Conservation (phyloP, 2,329 filamentous ascomycete genomes). For the Microcyclosporella mali region DNA sequence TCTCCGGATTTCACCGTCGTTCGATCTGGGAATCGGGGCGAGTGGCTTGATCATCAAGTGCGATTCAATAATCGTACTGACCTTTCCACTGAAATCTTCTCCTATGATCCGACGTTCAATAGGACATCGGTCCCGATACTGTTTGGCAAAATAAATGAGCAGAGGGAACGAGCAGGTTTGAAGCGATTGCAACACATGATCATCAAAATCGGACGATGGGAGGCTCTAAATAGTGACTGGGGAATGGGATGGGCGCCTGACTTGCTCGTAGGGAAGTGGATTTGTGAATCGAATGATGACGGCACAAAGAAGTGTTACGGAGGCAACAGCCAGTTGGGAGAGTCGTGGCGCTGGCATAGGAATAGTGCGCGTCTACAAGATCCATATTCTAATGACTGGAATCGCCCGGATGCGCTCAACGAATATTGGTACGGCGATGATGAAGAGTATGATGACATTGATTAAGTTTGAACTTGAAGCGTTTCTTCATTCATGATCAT, state of each 20-base stretch:
- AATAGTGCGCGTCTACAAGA: background rate
- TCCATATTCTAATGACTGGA: slow-evolving; percentile 1
- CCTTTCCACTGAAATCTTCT: background rate
- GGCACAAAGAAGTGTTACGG: background rate
- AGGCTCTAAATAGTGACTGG: background rate
- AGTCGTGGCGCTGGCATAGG: background rate
- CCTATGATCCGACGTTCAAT: slow-evolving; percentile 1
- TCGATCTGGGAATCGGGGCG: background rate
- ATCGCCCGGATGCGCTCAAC: background rate
- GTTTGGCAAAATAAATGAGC: background rate
- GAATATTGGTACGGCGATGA: no score
- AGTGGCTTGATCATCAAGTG: background rate
- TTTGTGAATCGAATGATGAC: background rate
- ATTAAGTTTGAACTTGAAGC: background rate
- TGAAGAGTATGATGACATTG: no score
- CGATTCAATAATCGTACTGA: background rate
- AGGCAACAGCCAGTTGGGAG: background rate
- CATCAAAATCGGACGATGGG: background rate
- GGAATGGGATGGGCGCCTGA: background rate
- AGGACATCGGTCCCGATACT: background rate
- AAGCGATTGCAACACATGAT: background rate
- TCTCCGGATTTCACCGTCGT: background rate
- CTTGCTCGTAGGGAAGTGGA: background rate
- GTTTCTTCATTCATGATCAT: no score
- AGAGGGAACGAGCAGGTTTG: background rate